A percentile compares a stretch with the other conserved stretches of the same genome.
phyloP scores from a whole-genome alignment of 495 filamentous ascomycete genomes.

The Pyrenula massariospora region DNA sequence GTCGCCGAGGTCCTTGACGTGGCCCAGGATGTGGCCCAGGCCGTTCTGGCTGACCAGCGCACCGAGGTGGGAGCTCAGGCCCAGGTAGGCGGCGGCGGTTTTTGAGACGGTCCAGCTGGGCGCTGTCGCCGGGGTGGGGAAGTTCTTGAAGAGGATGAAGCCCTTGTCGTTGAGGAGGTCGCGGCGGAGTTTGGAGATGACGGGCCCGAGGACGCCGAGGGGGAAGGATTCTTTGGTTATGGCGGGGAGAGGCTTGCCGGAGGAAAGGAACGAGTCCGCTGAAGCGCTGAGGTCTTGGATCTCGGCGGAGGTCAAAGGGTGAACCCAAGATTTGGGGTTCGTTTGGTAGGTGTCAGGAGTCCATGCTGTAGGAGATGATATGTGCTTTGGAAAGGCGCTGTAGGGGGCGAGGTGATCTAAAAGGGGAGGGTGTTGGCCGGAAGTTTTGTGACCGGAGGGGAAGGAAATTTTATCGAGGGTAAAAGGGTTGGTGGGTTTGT shows the following conservation, averaged over 20 bases:
- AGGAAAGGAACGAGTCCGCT: constrained; percentile 31
- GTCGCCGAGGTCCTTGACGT: constrained; percentile 83
- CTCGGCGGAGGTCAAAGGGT: constrained; percentile 54
- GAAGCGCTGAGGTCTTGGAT: constrained; percentile 54
- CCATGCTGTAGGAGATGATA: constrained; percentile 72
- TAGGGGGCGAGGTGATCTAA: constrained; percentile 57
- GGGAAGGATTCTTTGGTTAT: constrained; percentile 41
- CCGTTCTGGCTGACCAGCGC: constrained; percentile 82
- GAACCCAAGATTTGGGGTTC: constrained; percentile 66
- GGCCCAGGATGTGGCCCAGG: constrained; percentile 77
- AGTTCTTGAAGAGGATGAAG: constrained; percentile 79
- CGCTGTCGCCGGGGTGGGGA: constrained; percentile 45
- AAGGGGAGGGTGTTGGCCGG: constrained; percentile 69
- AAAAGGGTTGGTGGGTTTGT: not conserved
- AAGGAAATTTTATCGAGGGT: constrained; percentile 13
- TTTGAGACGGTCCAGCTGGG: constrained; percentile 73
- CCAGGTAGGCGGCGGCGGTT: constrained; percentile 80
- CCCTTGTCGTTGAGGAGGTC: constrained; percentile 77
- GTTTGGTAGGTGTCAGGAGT: constrained; percentile 56
- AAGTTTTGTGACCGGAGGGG: constrained; percentile 52
- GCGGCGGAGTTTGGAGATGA: constrained; percentile 45
- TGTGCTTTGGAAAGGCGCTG: constrained; percentile 58
- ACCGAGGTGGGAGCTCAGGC: constrained; percentile 73
- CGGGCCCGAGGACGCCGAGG: constrained; percentile 46
- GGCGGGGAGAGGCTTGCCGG: not conserved